phyloP scores from a whole-genome alignment of 352 stramenopile species.

The Pythium pyrilobum region DNA sequence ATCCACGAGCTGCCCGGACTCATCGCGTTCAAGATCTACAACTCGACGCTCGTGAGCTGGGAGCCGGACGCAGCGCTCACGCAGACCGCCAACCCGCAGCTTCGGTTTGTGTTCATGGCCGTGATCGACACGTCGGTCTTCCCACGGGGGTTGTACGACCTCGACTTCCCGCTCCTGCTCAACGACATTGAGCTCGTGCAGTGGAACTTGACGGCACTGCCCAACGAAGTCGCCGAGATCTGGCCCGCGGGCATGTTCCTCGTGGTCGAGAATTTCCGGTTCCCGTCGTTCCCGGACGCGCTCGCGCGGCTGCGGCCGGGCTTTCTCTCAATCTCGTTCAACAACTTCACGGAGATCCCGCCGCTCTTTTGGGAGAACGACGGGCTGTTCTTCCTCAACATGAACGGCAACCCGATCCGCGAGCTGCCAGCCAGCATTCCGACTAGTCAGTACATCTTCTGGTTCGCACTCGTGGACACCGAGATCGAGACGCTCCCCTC shows the following conservation, averaged over 20 bases:
- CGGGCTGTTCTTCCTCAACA: constrained; percentile 1
- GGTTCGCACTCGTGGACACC: not conserved
- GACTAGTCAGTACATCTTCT: not conserved
- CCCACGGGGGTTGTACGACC: constrained; percentile 6
- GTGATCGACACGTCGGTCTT: constrained; percentile 2
- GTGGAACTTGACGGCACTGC: constrained; percentile 13
- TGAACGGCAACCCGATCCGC: constrained; percentile 11
- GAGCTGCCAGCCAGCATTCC: not conserved
- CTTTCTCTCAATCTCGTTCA: constrained; percentile 9
- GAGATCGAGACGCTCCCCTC: not conserved
- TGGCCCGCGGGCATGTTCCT: constrained; percentile 10
- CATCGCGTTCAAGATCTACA: constrained; percentile 19
- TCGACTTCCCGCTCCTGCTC: constrained; percentile 5
- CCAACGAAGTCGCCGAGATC: not conserved
- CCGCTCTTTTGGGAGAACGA: constrained; percentile 3
- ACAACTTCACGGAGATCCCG: constrained; percentile 14
- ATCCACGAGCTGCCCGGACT: constrained; percentile 13
- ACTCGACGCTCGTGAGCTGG: constrained; percentile 19
- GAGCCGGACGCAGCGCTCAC: constrained; percentile 13
- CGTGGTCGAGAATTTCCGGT: constrained; percentile 10
- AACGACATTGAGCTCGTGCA: constrained; percentile 8
- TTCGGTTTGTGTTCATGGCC: constrained; percentile 12
- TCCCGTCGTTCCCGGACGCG: not conserved
- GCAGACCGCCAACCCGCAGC: constrained; percentile 4
- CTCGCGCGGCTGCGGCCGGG: not conserved